Percentiles rank a stretch among this genome's conserved stretches.
phyloP scores from a whole-genome alignment of 2,329 filamentous ascomycete species.

The Colletotrichum scovillei region DNA sequence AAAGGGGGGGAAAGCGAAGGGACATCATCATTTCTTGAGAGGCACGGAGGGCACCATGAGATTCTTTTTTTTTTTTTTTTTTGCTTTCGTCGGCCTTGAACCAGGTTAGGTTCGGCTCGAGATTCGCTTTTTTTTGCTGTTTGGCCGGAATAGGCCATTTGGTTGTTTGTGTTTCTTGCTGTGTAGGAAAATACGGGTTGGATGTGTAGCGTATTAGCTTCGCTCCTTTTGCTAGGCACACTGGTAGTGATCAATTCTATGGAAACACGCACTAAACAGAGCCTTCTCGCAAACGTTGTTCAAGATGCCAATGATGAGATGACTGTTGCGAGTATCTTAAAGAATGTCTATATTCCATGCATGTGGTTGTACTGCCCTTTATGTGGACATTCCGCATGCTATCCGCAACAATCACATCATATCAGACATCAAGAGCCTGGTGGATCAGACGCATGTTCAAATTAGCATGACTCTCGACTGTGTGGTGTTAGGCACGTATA shows the following conservation, averaged over 20 bases:
- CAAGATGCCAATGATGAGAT: too few species aligned
- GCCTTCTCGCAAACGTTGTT: not conserved
- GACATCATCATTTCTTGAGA: conserved; percentile 17
- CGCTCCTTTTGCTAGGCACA: conserved; percentile 6
- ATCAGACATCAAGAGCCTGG: too few species aligned
- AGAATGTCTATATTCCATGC: too few species aligned
- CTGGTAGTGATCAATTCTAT: conserved; percentile 27
- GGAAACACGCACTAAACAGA: not conserved
- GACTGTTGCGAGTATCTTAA: too few species aligned
- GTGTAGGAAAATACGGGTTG: conserved; percentile 13
- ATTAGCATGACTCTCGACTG: not conserved
- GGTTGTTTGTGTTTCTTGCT: not conserved
- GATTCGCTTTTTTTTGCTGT: not conserved
- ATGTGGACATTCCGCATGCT: too few species aligned
- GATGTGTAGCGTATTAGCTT: conserved; percentile 16
- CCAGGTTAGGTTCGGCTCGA: conserved; percentile 7
- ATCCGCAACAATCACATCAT: too few species aligned
- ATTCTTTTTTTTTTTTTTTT: not conserved
- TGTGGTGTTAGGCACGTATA: not conserved
- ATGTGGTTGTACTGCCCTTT: too few species aligned
- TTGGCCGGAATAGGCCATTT: not conserved
- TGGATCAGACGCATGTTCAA: too few species aligned
- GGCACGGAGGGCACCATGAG: conserved; percentile 1
- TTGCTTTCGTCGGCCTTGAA: not conserved
- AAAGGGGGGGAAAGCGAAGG: not conserved